Conservation (phyloP, 495 filamentous ascomycete genomes). For the Hypomontagnella submonticulosa region DNA sequence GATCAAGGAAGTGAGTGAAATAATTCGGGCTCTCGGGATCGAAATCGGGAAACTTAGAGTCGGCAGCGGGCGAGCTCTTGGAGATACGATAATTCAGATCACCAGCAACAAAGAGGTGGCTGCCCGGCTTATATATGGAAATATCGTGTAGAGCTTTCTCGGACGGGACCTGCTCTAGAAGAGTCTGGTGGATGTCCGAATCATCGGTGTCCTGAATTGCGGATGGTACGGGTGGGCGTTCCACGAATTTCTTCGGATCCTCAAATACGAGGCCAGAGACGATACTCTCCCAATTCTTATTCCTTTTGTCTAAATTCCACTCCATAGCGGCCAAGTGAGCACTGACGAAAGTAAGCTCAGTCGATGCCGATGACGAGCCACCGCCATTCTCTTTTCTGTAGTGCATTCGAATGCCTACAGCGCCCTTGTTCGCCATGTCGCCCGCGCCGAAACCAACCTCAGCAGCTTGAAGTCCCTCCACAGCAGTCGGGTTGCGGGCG, state of each 20-base stretch:
- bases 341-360: constrained; percentile 82
- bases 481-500: constrained; percentile 63
- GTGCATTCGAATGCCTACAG: constrained; percentile 78
- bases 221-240: constrained; percentile 21
- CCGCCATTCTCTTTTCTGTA: constrained; percentile 51
- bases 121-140: constrained; percentile 75
- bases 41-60: constrained; percentile 67
- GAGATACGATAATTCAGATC: constrained; percentile 95
- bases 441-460: constrained; percentile 83
- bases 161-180: constrained; percentile 17
- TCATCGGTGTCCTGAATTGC: constrained; percentile 36
- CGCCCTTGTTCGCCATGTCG: constrained; percentile 95
- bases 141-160: constrained; percentile 50
- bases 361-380: constrained; percentile 43
- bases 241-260: constrained; percentile 50
- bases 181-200: constrained; percentile 33
- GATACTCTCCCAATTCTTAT: constrained; percentile 86
- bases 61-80: constrained; percentile 63
- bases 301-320: constrained; percentile 72
- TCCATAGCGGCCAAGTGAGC: constrained; percentile 94
- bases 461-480: constrained; percentile 72
- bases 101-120: constrained; percentile 86
- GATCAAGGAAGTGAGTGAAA: constrained; percentile 65
- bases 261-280: constrained; percentile 81
- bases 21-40: constrained; percentile 63